Percentiles rank a stretch among this genome's conserved stretches.
phyloP scores from a whole-genome alignment of 352 stramenopile species.

The Pythium brachiatum region DNA sequence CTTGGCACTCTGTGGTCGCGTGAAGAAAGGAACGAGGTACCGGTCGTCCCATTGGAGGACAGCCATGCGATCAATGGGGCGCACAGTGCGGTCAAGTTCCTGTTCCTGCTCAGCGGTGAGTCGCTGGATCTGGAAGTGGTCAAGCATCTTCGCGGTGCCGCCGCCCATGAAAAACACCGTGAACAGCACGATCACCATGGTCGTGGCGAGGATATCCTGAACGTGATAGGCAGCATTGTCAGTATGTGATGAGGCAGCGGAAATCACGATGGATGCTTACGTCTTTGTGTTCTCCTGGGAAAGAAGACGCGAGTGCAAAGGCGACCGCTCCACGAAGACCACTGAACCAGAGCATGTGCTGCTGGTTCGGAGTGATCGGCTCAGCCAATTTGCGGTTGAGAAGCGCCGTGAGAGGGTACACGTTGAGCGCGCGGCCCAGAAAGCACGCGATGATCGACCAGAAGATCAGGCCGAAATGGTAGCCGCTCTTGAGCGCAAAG shows the following conservation, averaged over 20 bases:
- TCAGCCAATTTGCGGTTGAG: constrained; percentile 23
- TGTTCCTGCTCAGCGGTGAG: constrained; percentile 29
- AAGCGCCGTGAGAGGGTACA: constrained; percentile 54
- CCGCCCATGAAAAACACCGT: constrained; percentile 77
- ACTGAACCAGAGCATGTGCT: constrained; percentile 81
- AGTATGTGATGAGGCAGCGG: not conserved
- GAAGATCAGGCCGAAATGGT: constrained; percentile 46
- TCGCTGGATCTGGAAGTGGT: constrained; percentile 54
- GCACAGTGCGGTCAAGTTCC: constrained; percentile 27
- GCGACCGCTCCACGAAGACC: constrained; percentile 81
- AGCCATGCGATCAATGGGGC: constrained; percentile 30
- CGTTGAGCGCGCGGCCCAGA: constrained; percentile 48
- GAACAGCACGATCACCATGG: constrained; percentile 79
- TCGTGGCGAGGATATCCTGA: constrained; percentile 62
- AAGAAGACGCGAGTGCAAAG: constrained; percentile 65
- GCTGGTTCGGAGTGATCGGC: constrained; percentile 37
- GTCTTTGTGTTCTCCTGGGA: constrained; percentile 41
- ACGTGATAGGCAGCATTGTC: not conserved
- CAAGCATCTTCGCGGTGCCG: constrained; percentile 58
- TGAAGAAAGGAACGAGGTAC: constrained; percentile 36
- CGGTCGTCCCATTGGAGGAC: constrained; percentile 34
- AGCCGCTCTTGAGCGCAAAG: constrained; percentile 45
- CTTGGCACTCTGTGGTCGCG: constrained; percentile 9
- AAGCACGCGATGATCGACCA: constrained; percentile 58
- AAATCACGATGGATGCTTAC: constrained; percentile 7